Evolutionary conservation across 306 rosid genomes (phyloP).

Genomic region (Carpinus viminea): DNA sequence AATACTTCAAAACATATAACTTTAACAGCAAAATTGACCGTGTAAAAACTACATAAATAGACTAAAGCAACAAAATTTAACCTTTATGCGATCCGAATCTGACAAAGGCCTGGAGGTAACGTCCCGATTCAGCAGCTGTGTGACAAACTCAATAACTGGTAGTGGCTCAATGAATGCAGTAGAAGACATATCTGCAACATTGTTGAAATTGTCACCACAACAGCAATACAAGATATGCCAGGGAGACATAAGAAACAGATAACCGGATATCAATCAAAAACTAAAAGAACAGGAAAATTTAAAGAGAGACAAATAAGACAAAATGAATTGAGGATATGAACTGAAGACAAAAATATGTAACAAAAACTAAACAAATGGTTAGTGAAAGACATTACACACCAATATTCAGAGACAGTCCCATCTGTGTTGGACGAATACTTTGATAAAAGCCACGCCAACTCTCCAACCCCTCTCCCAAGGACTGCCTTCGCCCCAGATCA

Average conservation of each 20-base stretch:
- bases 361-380: background rate
- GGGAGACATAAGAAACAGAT: background rate
- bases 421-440: conserved; percentile 97
- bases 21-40: background rate
- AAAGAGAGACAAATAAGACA: background rate
- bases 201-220: conserved; percentile 8
- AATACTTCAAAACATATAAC: background rate
- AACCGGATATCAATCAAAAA: background rate
- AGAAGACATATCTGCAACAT: conserved; percentile 88
- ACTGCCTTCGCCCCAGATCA: conserved; percentile 74
- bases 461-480: conserved; percentile 94
- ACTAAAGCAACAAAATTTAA: conserved; percentile 23
- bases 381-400: conserved; percentile 38
- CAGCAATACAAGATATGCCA: background rate
- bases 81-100: conserved; percentile 95
- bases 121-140: conserved; percentile 79
- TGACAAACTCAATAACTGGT: conserved; percentile 88
- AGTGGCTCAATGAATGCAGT: conserved; percentile 94
- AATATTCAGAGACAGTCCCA: conserved; percentile 90
- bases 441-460: conserved; percentile 99
- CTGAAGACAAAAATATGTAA: background rate
- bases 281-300: background rate
- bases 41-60: background rate
- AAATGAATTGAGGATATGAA: background rate
- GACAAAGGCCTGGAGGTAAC: conserved; percentile 73